Conservation (phyloP, 306 rosid species). For the Pyrus betulifolia region DNA sequence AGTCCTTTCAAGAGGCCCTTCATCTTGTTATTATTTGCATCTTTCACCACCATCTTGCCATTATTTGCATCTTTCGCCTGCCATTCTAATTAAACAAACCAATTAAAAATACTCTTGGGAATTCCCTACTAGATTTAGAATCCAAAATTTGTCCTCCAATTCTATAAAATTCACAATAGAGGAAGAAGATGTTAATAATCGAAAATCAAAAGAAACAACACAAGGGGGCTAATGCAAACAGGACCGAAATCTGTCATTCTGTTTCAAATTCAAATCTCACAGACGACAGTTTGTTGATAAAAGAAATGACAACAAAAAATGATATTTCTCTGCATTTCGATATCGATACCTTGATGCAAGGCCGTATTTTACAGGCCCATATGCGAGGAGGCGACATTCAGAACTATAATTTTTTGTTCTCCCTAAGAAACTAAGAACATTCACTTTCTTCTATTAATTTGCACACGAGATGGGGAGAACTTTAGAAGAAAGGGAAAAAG, state of each 20-base stretch:
- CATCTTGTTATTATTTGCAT: conserved; percentile 53
- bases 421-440: neutral
- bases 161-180: neutral
- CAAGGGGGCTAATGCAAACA: neutral
- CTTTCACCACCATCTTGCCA: neutral
- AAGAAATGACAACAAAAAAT: neutral
- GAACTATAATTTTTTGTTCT: neutral
- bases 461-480: neutral
- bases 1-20: conserved; percentile 87
- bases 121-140: neutral
- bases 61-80: neutral
- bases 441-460: conserved; percentile 4
- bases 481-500: conserved; percentile 11
- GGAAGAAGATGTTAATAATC: neutral
- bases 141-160: neutral
- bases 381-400: neutral
- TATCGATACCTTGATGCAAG: neutral
- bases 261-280: neutral
- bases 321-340: neutral
- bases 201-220: neutral
- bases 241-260: too few species aligned
- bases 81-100: neutral
- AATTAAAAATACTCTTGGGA: neutral
- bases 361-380: conserved; percentile 1
- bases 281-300: too few species aligned